Conservation (phyloP, 139 green algal genomes). For the Spirogloea muscicola region DNA sequence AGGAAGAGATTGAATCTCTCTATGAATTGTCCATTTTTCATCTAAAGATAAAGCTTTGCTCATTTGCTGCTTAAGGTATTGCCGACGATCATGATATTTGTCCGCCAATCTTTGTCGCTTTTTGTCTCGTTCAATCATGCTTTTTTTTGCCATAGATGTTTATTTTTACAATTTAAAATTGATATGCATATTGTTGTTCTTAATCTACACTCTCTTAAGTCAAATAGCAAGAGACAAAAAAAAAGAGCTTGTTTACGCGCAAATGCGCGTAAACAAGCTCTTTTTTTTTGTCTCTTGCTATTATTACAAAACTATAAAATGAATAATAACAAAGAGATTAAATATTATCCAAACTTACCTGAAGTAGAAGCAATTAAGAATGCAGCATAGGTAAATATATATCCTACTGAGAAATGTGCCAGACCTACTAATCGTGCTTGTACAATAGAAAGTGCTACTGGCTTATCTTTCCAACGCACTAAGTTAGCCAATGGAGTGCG, state of each 20-base stretch:
- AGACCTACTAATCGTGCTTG: slow-evolving; percentile 1
- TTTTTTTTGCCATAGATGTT: too few relatives aligned
- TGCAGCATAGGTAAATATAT: slow-evolving; percentile 30
- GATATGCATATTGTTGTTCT: too few relatives aligned
- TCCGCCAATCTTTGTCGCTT: slow-evolving; percentile 8
- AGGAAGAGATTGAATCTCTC: slow-evolving; percentile 49
- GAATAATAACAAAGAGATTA: too few relatives aligned
- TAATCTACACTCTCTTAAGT: too few relatives aligned
- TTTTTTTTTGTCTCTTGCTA: too few relatives aligned
- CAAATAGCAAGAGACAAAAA: too few relatives aligned
- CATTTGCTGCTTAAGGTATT: slow-evolving; percentile 12
- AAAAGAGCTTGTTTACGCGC: too few relatives aligned
- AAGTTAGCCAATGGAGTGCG: background rate
- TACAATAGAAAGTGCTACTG: slow-evolving; percentile 2
- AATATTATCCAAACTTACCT: slow-evolving; percentile 8
- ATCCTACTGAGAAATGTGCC: slow-evolving; percentile 8
- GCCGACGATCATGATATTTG: slow-evolving; percentile 7
- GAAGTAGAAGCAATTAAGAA: slow-evolving; percentile 23
- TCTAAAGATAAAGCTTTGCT: slow-evolving; percentile 25
- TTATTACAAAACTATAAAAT: too few relatives aligned
- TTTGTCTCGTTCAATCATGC: slow-evolving; percentile 27
- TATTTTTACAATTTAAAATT: too few relatives aligned
- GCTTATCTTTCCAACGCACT: background rate
- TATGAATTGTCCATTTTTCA: slow-evolving; percentile 26
- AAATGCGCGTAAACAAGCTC: too few relatives aligned